phyloP scores from a whole-genome alignment of 108 stramenopile genomes.

The Cyclostephanos tholiformis region DNA sequence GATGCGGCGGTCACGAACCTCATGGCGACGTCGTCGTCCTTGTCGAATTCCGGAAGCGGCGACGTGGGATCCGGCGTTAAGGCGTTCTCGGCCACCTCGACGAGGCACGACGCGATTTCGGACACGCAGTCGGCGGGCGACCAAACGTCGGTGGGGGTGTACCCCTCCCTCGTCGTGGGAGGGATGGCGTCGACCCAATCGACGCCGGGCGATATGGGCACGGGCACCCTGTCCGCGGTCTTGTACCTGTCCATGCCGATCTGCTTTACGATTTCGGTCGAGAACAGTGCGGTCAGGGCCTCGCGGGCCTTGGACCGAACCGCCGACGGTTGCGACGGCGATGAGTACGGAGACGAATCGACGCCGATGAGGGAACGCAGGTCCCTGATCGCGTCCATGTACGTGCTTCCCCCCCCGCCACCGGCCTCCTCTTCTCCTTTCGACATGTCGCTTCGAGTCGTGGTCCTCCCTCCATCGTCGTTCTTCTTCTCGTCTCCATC shows the following conservation, averaged over 20 bases:
- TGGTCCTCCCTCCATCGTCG: constrained; percentile 16
- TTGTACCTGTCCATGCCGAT: constrained; percentile 89
- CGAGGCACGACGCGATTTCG: constrained; percentile 55
- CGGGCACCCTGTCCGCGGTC: constrained; percentile 80
- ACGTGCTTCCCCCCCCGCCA: constrained; percentile 64
- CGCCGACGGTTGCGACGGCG: constrained; percentile 3
- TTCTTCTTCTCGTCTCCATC: constrained; percentile 13
- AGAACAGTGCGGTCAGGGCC: constrained; percentile 57
- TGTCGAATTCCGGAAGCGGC: constrained; percentile 83
- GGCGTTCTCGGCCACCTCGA: constrained; percentile 47
- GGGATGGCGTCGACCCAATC: constrained; percentile 41
- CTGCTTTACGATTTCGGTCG: constrained; percentile 81
- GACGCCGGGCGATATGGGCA: constrained; percentile 46
- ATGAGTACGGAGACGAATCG: constrained; percentile 12
- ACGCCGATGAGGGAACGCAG: constrained; percentile 51
- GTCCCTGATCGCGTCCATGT: constrained; percentile 64
- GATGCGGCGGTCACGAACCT: constrained; percentile 93
- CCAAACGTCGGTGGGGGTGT: constrained; percentile 61
- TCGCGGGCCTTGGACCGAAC: constrained; percentile 27
- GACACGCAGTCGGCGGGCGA: constrained; percentile 48
- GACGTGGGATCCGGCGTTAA: constrained; percentile 18
- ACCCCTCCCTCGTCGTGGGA: constrained; percentile 47
- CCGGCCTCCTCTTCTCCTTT: background rate
- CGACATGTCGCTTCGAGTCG: background rate
- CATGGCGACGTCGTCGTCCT: constrained; percentile 95